A percentile compares a stretch with the other conserved stretches of the same genome.
These are phyloP conservation scores for Cladophialophora immunda DNA, from an alignment of 2,329 filamentous ascomycete species.

Conservation along the genomic window DNA sequence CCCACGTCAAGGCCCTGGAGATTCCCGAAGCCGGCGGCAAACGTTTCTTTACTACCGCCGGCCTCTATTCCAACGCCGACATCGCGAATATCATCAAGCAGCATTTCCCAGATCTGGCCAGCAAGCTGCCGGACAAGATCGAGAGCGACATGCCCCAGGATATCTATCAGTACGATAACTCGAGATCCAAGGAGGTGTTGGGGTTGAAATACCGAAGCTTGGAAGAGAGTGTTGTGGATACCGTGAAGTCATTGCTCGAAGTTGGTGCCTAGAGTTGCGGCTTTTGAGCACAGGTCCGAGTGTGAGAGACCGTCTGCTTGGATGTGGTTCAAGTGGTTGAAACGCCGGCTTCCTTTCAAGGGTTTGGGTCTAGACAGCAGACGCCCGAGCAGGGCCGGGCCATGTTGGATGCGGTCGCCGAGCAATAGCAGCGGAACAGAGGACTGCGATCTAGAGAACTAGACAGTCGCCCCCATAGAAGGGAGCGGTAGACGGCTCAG, in stretches of 20 bases:
- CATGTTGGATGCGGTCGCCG: background rate
- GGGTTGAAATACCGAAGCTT: constrained; percentile 52
- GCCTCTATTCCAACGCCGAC: constrained; percentile 53
- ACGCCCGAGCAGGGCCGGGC: background rate
- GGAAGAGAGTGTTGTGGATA: constrained; percentile 50
- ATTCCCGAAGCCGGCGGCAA: constrained; percentile 55
- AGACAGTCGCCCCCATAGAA: background rate
- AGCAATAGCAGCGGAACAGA: background rate
- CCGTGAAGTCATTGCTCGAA: constrained; percentile 65
- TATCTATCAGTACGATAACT: constrained; percentile 55
- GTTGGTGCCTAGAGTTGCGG: constrained; percentile 50
- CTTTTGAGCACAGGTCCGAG: background rate
- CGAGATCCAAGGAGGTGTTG: constrained; percentile 51
- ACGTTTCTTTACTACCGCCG: constrained; percentile 55
- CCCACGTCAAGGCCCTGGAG: constrained; percentile 58
- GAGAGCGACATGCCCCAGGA: constrained; percentile 65
- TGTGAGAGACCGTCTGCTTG: background rate
- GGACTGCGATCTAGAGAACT: background rate
- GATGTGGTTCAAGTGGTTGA: background rate
- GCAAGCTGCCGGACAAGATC: constrained; percentile 56
- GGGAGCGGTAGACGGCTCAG: background rate
- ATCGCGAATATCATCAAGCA: constrained; percentile 54
- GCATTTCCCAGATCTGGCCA: constrained; percentile 52
- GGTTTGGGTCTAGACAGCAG: background rate
- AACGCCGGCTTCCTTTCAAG: background rate